Percentiles rank a stretch among this genome's conserved stretches.
These are phyloP conservation scores for Ascomycota sp. DNA, from an alignment of 2,329 filamentous ascomycete genomes.

Conservation along the genomic window DNA sequence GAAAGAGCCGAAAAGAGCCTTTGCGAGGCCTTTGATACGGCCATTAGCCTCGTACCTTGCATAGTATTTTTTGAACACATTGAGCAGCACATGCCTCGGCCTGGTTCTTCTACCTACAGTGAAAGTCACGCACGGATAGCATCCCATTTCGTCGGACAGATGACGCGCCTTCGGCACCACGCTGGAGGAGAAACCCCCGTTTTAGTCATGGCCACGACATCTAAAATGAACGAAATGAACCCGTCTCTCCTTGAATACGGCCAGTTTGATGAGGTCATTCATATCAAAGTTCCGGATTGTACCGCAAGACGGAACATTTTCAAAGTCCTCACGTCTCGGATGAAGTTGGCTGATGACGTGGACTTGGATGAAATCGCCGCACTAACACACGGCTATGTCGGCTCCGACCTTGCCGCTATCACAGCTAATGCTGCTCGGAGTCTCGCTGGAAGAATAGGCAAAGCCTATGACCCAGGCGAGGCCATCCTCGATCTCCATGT, in stretches of 20 bases:
- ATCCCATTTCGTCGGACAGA: slow-evolving; percentile 63
- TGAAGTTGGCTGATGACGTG: slow-evolving; percentile 45
- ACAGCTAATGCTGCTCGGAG: slow-evolving; percentile 22
- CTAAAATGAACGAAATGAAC: slow-evolving; percentile 70
- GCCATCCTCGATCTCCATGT: slow-evolving; percentile 1
- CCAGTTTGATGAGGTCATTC: slow-evolving; percentile 66
- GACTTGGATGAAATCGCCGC: slow-evolving; percentile 59
- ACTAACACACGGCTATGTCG: slow-evolving; percentile 79
- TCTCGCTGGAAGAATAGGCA: slow-evolving; percentile 13
- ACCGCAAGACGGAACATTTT: slow-evolving; percentile 60
- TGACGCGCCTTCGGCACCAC: slow-evolving; percentile 55
- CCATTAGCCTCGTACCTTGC: slow-evolving; percentile 67
- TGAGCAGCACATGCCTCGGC: slow-evolving; percentile 63
- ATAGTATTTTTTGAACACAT: slow-evolving; percentile 86
- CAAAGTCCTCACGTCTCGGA: slow-evolving; percentile 45
- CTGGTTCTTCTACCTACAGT: slow-evolving; percentile 55
- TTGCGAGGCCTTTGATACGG: slow-evolving; percentile 42
- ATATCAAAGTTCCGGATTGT: slow-evolving; percentile 72
- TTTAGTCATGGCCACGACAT: slow-evolving; percentile 80
- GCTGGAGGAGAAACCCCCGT: slow-evolving; percentile 58
- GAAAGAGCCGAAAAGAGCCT: slow-evolving; percentile 19
- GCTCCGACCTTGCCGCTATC: slow-evolving; percentile 62
- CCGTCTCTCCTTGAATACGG: slow-evolving; percentile 54
- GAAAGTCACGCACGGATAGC: slow-evolving; percentile 84
- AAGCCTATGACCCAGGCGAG: slow-evolving; percentile 9